phyloP scores from a whole-genome alignment of 1,284 basidiomycete species.

The Afroboletus lepidellus region DNA sequence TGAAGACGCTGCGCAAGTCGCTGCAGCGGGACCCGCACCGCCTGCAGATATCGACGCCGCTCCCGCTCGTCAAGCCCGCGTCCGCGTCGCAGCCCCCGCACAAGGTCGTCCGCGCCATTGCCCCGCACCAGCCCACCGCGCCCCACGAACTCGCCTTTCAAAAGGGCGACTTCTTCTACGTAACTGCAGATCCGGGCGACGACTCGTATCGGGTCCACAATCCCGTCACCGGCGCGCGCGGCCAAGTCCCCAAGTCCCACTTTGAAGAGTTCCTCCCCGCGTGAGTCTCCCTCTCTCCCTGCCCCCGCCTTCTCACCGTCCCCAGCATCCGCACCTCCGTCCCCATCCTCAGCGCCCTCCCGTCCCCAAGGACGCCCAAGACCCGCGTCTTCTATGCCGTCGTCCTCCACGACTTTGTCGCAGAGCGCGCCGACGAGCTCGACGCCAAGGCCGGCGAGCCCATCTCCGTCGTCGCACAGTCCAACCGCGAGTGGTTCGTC shows the following conservation, averaged over 20 bases:
- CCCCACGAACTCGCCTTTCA: slow-evolving; percentile 90
- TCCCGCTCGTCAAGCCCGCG: slow-evolving; percentile 62
- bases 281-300: slow-evolving; percentile 45
- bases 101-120: slow-evolving; percentile 90
- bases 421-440: slow-evolving; percentile 95
- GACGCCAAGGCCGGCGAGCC: slow-evolving; percentile 93
- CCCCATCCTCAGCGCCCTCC: slow-evolving; percentile 22
- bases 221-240: slow-evolving; percentile 87
- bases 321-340: slow-evolving; percentile 44
- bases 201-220: slow-evolving; percentile 88
- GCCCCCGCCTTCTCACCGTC: slow-evolving; percentile 4
- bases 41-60: slow-evolving; percentile 66
- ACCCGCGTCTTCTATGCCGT: slow-evolving; percentile 83
- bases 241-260: slow-evolving; percentile 81
- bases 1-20: slow-evolving; percentile 88
- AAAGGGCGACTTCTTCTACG: slow-evolving; percentile 98
- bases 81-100: slow-evolving; percentile 80
- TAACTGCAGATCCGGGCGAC: slow-evolving; percentile 70
- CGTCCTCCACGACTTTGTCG: slow-evolving; percentile 92
- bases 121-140: slow-evolving; percentile 66
- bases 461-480: slow-evolving; percentile 89
- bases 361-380: slow-evolving; percentile 40
- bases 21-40: slow-evolving; percentile 54
- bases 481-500: slow-evolving; percentile 88
- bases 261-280: slow-evolving; percentile 81